Percentiles rank a stretch among this genome's conserved stretches.
These are phyloP conservation scores for Xerocomellus chrysenteron DNA, from an alignment of 768 basidiomycete genomes.

Conservation along the genomic window DNA sequence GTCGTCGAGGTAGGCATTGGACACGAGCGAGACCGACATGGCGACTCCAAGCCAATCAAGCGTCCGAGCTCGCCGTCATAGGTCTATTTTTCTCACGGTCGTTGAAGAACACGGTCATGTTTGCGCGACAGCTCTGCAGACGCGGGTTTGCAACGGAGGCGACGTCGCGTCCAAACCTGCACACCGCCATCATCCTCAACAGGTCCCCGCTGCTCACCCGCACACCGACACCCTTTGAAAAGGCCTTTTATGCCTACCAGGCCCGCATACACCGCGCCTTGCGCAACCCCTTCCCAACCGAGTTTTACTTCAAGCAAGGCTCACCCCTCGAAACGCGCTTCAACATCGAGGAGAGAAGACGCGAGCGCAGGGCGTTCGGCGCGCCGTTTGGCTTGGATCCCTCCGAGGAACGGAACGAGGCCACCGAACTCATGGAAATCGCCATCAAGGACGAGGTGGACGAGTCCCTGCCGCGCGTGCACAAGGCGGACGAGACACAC, in stretches of 20 bases:
- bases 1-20: slow-evolving; percentile 84
- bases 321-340: slow-evolving; percentile 82
- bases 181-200: slow-evolving; percentile 72
- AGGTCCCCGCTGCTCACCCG: slow-evolving; percentile 75
- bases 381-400: slow-evolving; percentile 50
- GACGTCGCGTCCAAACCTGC: slow-evolving; percentile 39
- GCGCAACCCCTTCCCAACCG: slow-evolving; percentile 82
- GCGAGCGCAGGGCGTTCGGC: slow-evolving; percentile 77
- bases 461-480: slow-evolving; percentile 58
- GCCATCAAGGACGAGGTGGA: slow-evolving; percentile 61
- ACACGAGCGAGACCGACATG: slow-evolving; percentile 78
- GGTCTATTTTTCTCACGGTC: slow-evolving; percentile 36
- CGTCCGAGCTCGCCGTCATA: neutral
- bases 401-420: slow-evolving; percentile 40
- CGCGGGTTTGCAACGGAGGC: slow-evolving; percentile 49
- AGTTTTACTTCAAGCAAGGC: slow-evolving; percentile 94
- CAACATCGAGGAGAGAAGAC: slow-evolving; percentile 67
- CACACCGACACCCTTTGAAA: slow-evolving; percentile 70
- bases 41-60: neutral
- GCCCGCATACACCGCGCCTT: slow-evolving; percentile 79
- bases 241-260: slow-evolving; percentile 82
- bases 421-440: slow-evolving; percentile 57
- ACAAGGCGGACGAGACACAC: slow-evolving; percentile 55
- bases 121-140: slow-evolving; percentile 6
- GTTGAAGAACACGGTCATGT: slow-evolving; percentile 9